Conservation (phyloP, 345 rosid genomes). For the Jatropha curcas region DNA sequence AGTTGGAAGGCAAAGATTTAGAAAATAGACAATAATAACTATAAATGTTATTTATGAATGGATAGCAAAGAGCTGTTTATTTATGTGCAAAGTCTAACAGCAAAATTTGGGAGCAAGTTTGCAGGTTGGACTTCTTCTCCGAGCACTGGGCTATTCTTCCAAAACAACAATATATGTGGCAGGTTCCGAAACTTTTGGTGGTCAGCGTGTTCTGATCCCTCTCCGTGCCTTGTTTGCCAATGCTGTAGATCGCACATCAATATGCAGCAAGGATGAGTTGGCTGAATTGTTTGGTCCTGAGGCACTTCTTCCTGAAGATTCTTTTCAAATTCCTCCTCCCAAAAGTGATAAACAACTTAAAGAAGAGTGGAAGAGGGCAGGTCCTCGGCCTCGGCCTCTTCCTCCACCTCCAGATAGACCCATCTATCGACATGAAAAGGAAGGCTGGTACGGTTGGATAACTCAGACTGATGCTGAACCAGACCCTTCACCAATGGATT, state of each 20-base stretch:
- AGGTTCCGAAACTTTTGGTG: slow-evolving; percentile 94
- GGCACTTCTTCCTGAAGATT: slow-evolving; percentile 54
- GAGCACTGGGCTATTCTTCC: slow-evolving; percentile 87
- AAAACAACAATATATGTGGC: slow-evolving; percentile 85
- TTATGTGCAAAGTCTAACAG: not conserved
- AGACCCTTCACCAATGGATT: slow-evolving; percentile 68
- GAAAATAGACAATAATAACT: not conserved
- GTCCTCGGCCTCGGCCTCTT: slow-evolving; percentile 97
- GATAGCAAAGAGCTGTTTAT: not conserved
- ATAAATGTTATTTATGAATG: not conserved
- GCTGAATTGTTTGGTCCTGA: slow-evolving; percentile 82
- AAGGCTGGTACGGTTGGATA: slow-evolving; percentile 99
- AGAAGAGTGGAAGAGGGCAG: slow-evolving; percentile 90
- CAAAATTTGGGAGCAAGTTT: not conserved
- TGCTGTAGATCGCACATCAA: slow-evolving; percentile 69
- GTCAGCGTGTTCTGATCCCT: slow-evolving; percentile 89
- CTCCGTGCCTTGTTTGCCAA: slow-evolving; percentile 87
- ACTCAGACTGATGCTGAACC: slow-evolving; percentile 79
- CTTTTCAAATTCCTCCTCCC: slow-evolving; percentile 42
- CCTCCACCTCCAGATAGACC: slow-evolving; percentile 99
- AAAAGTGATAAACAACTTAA: slow-evolving; percentile 67
- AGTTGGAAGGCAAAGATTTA: not conserved
- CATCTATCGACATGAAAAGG: slow-evolving; percentile 88
- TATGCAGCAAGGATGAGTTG: slow-evolving; percentile 76
- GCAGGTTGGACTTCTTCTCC: slow-evolving; percentile 93